Conservation (phyloP, 78 protist species). For the Dictyostelium discoideum region dicty_2.7 NC_007088.5:538001-538500, state of each 20-base stretch:
- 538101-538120: slow-evolving; percentile 6
- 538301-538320: neutral
- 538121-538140: neutral
- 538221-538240: neutral
- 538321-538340: no score
- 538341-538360: no score
- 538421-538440: neutral
- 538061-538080: slow-evolving; percentile 34
- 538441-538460: slow-evolving; percentile 28
- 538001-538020: slow-evolving; percentile 82
- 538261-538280: neutral
- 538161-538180: neutral
- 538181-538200: neutral
- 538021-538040: slow-evolving; percentile 71
- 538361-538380: neutral
- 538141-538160: neutral
- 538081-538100: slow-evolving; percentile 64
- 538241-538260: neutral
- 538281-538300: neutral
- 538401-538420: neutral
- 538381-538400: slow-evolving; percentile 39
- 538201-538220: neutral
- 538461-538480: neutral
- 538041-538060: slow-evolving; percentile 49
- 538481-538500: slow-evolving; percentile 2